Conservation (phyloP, 257 asterid species). For the Fraxinus americana region DNA sequence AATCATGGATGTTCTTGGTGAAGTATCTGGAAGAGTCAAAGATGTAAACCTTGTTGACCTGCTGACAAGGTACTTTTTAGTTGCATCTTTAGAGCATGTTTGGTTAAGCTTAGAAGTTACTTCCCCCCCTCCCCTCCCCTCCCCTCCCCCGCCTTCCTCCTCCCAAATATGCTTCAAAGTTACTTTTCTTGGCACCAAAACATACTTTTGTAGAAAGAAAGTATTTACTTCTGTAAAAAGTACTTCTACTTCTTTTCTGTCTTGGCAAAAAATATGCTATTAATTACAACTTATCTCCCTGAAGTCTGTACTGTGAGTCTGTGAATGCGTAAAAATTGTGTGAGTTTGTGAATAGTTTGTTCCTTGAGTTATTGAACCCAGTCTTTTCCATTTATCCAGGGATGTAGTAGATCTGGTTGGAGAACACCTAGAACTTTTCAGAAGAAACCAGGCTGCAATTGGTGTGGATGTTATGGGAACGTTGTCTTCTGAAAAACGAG, state of each 20-base stretch:
- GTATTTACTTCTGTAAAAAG: not conserved
- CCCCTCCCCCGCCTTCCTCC: no score
- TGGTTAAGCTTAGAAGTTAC: not conserved
- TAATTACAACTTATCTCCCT: not conserved
- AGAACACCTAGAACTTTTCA: constrained; percentile 86
- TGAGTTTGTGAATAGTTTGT: constrained; percentile 16
- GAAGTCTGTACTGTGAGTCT: not conserved
- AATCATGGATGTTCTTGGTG: constrained; percentile 92
- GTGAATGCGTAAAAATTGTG: constrained; percentile 11
- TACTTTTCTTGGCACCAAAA: constrained; percentile 4
- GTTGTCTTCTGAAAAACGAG: constrained; percentile 97
- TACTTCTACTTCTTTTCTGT: not conserved
- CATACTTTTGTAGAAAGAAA: not conserved
- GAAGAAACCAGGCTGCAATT: constrained; percentile 84
- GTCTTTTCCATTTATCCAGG: constrained; percentile 49
- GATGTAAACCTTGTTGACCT: constrained; percentile 87
- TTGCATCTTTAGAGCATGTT: constrained; percentile 2
- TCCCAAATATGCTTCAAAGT: not conserved
- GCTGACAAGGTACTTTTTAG: constrained; percentile 68
- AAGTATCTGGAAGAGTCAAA: constrained; percentile 78
- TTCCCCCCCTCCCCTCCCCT: no score
- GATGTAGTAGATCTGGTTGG: constrained; percentile 85
- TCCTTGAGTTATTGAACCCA: constrained; percentile 18
- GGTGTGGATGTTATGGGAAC: constrained; percentile 97
- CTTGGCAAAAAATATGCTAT: not conserved